A percentile compares a stretch with the other conserved stretches of the same genome.
These are phyloP conservation scores for Cryptococcus hybrid DNA, from an alignment of 1,284 basidiomycete genomes.

Conservation along the genomic window DNA sequence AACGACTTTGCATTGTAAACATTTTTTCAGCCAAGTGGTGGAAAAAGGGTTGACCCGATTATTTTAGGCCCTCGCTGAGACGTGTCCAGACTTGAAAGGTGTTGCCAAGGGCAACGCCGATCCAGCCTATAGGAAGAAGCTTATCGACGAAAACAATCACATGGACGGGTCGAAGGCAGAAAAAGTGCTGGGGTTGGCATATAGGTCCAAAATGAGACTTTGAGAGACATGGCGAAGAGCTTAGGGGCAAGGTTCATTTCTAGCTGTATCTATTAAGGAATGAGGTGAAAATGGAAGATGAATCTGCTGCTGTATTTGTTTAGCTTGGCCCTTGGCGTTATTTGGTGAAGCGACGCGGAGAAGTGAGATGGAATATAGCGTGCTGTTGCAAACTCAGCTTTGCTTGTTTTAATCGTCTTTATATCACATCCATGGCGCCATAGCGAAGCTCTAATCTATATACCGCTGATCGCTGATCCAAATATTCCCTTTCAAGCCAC, in stretches of 20 bases:
- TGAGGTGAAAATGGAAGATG: not conserved
- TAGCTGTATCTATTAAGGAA: too few species aligned
- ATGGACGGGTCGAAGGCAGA: constrained; percentile 37
- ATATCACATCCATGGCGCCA: too few species aligned
- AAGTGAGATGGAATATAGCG: too few species aligned
- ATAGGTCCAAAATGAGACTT: constrained; percentile 29
- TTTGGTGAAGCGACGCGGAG: not conserved
- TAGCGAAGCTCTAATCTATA: too few species aligned
- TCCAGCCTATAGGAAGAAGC: constrained; percentile 16
- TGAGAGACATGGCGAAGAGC: constrained; percentile 37
- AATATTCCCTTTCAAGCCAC: not conserved
- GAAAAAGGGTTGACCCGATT: not conserved
- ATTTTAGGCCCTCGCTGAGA: not conserved
- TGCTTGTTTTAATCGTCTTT: too few species aligned
- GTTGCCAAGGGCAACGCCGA: constrained; percentile 26
- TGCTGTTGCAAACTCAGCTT: too few species aligned
- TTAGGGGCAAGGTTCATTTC: constrained; percentile 29
- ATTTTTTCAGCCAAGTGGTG: not conserved
- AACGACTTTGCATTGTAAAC: constrained; percentile 31
- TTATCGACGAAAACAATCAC: constrained; percentile 21
- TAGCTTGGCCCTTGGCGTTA: not conserved
- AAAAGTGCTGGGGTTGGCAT: constrained; percentile 36
- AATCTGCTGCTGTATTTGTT: not conserved
- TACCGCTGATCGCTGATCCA: too few species aligned
- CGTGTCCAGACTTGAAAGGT: not conserved